phyloP scores from a whole-genome alignment of 2,329 filamentous ascomycete species.

The Scopulariopsis brevicaulis region DNA sequence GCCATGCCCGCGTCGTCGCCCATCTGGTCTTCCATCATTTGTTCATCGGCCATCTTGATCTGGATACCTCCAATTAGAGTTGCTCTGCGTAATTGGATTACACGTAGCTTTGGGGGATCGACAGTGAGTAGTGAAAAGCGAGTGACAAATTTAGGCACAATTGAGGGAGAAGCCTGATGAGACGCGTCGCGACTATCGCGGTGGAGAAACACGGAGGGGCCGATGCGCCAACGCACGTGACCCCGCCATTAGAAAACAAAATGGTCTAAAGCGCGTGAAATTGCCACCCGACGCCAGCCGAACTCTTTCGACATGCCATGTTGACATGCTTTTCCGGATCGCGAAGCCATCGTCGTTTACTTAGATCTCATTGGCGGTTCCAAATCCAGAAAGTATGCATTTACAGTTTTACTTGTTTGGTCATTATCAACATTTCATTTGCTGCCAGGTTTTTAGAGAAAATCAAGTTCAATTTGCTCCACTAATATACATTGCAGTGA shows the following conservation, averaged over 20 bases:
- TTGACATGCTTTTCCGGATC: neutral
- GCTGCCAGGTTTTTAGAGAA: neutral
- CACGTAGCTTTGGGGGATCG: neutral
- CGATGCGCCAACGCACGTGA: constrained; percentile 28
- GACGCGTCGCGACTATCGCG: constrained; percentile 18
- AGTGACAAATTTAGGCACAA: neutral
- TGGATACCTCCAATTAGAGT: neutral
- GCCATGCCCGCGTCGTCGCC: constrained; percentile 62
- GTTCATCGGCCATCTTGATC: constrained; percentile 33
- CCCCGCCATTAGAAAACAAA: neutral
- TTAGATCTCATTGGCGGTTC: neutral
- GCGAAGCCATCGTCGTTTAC: neutral
- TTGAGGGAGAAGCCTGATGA: constrained; percentile 13
- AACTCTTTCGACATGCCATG: neutral
- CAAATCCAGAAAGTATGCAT: neutral
- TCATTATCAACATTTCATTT: neutral
- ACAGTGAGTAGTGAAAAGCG: neutral
- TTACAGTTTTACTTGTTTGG: neutral
- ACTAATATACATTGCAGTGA: neutral
- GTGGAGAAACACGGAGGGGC: constrained; percentile 10
- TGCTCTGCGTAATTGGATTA: neutral
- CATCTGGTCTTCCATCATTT: constrained; percentile 48
- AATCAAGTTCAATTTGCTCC: neutral
- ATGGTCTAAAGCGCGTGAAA: neutral
- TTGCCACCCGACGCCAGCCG: neutral